Base-by-base conservation (phyloP, 305 asterid genomes). In the Solanum hybrid region DNA sequence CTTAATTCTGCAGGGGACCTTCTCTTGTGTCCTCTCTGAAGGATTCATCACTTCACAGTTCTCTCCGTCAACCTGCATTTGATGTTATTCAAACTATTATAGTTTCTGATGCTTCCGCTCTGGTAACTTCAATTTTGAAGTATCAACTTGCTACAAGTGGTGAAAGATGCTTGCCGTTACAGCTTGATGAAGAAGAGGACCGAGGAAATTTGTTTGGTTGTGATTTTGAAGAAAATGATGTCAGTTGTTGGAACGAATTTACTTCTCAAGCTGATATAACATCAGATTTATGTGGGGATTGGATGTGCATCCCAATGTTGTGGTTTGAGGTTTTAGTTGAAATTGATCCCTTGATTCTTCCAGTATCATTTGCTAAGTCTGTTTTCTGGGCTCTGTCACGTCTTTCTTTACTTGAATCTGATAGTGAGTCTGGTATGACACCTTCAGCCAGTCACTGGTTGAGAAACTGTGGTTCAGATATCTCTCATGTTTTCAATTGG, bases 221-320 rank as follows among this genome's bases (percentile, higher is more conserved):
- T 87, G 90, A 91, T 92, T 88, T 90, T 90, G 91, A 94, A 90
- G 96, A 92, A 89, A 93, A 89, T 34, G 95, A 93, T 91, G 91
- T 34, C 90, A 95, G 94, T 94, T 96, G 98, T 92, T 98, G 99
- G 99, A 93, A 93, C 85, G 95, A 93, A 89, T 96, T 96, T 90
- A 92, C 34, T 91, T 86, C 93, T 92, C 99, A 96, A 94, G 94
- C 94, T 91, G 94, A 94, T 92, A 92, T 92, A 46, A 92, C 94
- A 87, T 94, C 97, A 64, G 94, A 92, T 89, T 95, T 90, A 87
- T 95, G 92, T 91, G 96, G 93, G 93, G 94, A 90, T 88, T 98
- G 99, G 99, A 94, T 98, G 98, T 98, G 99, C 93, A 94, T 94
- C 91, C 99, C 99, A 40, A 96, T 96, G 98, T 92, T 98, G 94